Evolutionary conservation across 371 early-diverging fungal genomes (phyloP).

Genomic region (Mortierella sp.): DNA sequence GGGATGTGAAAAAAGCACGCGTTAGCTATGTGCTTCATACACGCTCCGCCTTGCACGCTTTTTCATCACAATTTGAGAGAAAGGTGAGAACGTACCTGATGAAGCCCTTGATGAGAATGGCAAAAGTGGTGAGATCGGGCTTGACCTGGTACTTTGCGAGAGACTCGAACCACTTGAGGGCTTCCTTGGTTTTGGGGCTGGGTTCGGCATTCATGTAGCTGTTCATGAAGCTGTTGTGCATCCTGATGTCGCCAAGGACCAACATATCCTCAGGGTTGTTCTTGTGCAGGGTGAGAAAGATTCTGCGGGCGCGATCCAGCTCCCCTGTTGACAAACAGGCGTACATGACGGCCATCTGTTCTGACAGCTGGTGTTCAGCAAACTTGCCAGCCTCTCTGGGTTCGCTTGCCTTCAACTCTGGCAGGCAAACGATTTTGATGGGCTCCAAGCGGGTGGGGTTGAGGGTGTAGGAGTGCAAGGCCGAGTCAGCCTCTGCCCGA

Average conservation of each 20-base stretch:
- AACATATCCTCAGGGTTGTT: conserved; percentile 78
- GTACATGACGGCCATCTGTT: conserved; percentile 78
- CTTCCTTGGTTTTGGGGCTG: conserved; percentile 69
- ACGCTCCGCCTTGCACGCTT: too few species aligned
- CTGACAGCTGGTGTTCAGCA: conserved; percentile 47
- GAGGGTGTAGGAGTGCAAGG: conserved; percentile 47
- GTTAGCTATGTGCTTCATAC: neutral
- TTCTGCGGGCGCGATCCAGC: conserved; percentile 82
- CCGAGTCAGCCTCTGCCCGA: conserved; percentile 21
- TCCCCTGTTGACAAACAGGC: conserved; percentile 84
- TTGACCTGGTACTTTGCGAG: conserved; percentile 66
- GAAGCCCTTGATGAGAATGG: conserved; percentile 80
- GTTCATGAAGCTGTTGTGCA: conserved; percentile 89
- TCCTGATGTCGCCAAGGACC: conserved; percentile 74
- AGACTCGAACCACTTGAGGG: conserved; percentile 82
- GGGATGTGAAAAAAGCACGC: neutral
- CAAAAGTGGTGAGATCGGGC: conserved; percentile 81
- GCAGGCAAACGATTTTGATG: conserved; percentile 44
- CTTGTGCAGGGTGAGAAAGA: conserved; percentile 78
- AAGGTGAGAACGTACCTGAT: conserved; percentile 68
- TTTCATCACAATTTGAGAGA: neutral
- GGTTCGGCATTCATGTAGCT: conserved; percentile 71
- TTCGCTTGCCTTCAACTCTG: conserved; percentile 36
- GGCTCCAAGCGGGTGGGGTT: conserved; percentile 36
- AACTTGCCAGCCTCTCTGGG: conserved; percentile 49